Conservation (phyloP, 768 basidiomycete species). For the Floccularia luteovirens region DNA sequence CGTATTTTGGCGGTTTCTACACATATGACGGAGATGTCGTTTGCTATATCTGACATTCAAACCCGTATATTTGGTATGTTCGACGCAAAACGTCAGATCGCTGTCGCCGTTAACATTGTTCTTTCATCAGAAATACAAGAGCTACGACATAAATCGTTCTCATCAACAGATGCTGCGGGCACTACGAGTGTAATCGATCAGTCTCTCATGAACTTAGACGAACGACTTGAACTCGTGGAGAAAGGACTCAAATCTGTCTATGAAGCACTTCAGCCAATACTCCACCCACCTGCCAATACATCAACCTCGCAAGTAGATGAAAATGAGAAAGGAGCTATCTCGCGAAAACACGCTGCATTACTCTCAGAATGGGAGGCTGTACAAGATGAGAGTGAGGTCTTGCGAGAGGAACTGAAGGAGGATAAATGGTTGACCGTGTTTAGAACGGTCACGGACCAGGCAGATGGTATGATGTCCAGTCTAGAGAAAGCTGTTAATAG, state of each 20-base stretch:
- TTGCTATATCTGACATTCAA: constrained; percentile 83
- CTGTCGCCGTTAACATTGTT: constrained; percentile 2
- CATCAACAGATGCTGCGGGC: constrained; percentile 44
- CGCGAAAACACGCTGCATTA: constrained; percentile 71
- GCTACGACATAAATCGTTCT: constrained; percentile 79
- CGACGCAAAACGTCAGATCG: not conserved
- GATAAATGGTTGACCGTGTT: constrained; percentile 97
- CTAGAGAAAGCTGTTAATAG: constrained; percentile 89
- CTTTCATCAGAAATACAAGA: constrained; percentile 75
- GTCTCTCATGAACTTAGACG: constrained; percentile 72
- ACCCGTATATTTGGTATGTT: constrained; percentile 80
- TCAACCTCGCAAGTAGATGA: constrained; percentile 30
- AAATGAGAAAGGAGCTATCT: constrained; percentile 39
- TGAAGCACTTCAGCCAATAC: constrained; percentile 56
- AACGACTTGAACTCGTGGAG: constrained; percentile 66
- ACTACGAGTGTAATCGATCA: constrained; percentile 73
- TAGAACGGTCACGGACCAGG: constrained; percentile 88
- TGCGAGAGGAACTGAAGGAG: constrained; percentile 91
- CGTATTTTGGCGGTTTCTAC: constrained; percentile 73
- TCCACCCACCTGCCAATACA: constrained; percentile 39
- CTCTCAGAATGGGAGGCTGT: constrained; percentile 76
- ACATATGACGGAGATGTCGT: constrained; percentile 82
- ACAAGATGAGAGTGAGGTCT: constrained; percentile 69
- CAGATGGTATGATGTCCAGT: constrained; percentile 96
- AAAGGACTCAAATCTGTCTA: constrained; percentile 65